Evolutionary conservation across 164 flowering plant species (phyloP), one percentile per base, ranked within the genome.

Genomic region (Cinnamomum micranthum): DNA sequence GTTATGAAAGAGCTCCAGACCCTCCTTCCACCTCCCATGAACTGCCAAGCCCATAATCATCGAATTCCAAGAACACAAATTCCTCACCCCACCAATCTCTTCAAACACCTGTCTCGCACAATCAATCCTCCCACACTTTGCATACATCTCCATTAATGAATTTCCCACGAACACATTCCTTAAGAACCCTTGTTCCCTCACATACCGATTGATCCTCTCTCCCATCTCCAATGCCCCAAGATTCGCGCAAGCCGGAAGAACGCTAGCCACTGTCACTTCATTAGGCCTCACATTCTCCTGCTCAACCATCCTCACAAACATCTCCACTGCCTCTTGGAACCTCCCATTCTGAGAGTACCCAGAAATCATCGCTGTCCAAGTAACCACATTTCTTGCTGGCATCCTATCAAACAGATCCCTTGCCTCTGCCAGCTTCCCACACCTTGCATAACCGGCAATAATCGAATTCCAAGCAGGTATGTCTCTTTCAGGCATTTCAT

Each of bases 31-130:
- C 66, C 76, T 84, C 74, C 98, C 98, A 81, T 94, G 98, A 41
- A 88, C 78, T 77, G 94, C 96, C 73, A 91, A 82, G 5, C 96
- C 90, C 91, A 83, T 89, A 82, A 92, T 91, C 93, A 94, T 89
- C 1, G 92, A 81, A 81, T 91, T 92, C 96, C 96, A 94, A 68
- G 96, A 85, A 77, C 96, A 91, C 72, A 87, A 70, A 68, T 89
- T 84, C 80, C 85, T 86, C 50, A 68, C 72, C 6, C 72, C 66
- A 31, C 88, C 86, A 71, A 90, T 89, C 81, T 87, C 89, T 68
- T 85, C 81, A 82, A 94, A 92, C 64, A 91, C 70, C 77, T 47
- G 72, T 74, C 69, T 78, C 2, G 98, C 93, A 13, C 3, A 67
- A 68, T 89, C 90, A 58, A 92, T 88, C 67, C 75, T 80, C 22